A percentile compares a stretch with the other conserved stretches of the same genome.
phyloP scores from a whole-genome alignment of 768 basidiomycete species.

The Brasilioporus rufonigricans region DNA sequence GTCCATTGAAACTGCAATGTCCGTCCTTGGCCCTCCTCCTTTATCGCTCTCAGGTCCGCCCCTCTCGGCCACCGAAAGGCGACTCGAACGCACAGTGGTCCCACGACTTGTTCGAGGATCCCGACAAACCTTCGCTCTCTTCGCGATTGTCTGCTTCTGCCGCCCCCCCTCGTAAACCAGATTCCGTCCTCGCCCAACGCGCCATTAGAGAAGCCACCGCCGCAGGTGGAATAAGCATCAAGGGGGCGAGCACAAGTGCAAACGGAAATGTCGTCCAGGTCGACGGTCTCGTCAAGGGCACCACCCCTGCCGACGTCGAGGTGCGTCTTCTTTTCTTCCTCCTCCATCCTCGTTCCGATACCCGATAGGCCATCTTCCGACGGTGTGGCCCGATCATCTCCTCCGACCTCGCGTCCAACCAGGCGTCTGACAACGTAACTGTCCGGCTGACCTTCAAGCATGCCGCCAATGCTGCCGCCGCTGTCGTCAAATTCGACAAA shows the following conservation, averaged over 20 bases:
- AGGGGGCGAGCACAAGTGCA: constrained; percentile 56
- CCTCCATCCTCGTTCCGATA: neutral
- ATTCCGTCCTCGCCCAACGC: constrained; percentile 53
- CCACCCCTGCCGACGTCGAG: constrained; percentile 79
- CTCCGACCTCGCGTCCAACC: constrained; percentile 23
- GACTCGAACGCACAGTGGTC: constrained; percentile 66
- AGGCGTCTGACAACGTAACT: constrained; percentile 38
- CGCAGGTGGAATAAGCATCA: constrained; percentile 52
- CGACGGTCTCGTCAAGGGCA: constrained; percentile 68
- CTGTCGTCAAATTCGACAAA: constrained; percentile 73
- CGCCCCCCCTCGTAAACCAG: constrained; percentile 48
- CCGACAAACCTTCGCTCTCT: constrained; percentile 53
- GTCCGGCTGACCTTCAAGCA: constrained; percentile 76
- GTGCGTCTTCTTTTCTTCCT: constrained; percentile 7
- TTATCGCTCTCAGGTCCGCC: constrained; percentile 26
- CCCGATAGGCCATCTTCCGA: constrained; percentile 66
- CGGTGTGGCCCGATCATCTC: constrained; percentile 67
- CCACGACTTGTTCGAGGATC: constrained; percentile 65
- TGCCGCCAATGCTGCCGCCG: constrained; percentile 56
- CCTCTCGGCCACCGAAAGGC: constrained; percentile 60
- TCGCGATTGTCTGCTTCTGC: constrained; percentile 50
- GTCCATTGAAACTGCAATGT: constrained; percentile 18
- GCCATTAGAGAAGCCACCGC: constrained; percentile 62
- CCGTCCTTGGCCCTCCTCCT: constrained; percentile 1
- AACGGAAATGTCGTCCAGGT: constrained; percentile 72